Evolutionary conservation across 768 basidiomycete genomes (phyloP), one percentile per base, ranked within the genome.

Genomic region (Lenzites betulinus): DNA sequence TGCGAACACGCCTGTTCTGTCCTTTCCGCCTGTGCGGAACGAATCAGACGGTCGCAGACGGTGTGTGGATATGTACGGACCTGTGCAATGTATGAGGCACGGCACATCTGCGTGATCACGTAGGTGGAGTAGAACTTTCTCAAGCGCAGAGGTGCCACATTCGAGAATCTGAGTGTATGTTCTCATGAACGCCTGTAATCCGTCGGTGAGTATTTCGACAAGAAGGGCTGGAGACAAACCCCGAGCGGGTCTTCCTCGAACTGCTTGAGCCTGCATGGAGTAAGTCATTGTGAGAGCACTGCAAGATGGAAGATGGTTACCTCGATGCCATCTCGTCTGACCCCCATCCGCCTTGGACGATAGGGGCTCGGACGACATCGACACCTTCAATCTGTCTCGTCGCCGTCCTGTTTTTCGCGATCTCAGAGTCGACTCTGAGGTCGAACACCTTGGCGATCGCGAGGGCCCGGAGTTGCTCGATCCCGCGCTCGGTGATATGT

Each of bases 11-110:
- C 77, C 79, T 5, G 78, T 79, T 30, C 80, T 64, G 66, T 81
- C 78, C 60, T 81, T 80, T 1, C 80, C 80, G 22, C 72, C 77
- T 79, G 56, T 47, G 56, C 20, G 7, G 15, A 5, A 46, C 16
- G 28, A 23, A 42, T 22, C 39, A 36, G 42, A 59, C 23, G 6
- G 50, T 54, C 8, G 16, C 20, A 26, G 13, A 33, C 25, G 20
- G 22, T 7, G n/a, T 28, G 22, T 20, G 28, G 25, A 33, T n/a
- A 23, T 33, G 30, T 23, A 54, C 69, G 54, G 41, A 78, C 79
- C 77, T 35, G 79, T 80, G 66, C 79, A 81, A 61, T 79, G 78
- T 16, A 80, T 66, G 23, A 81, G 63, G 62, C 74, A 77, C 9
- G 76, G 75, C 35, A 76, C 69, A 38, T 76, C 70, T 12, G 77